Conservation (phyloP, 352 stramenopile species). For the Globisporangium paddicum region DNA sequence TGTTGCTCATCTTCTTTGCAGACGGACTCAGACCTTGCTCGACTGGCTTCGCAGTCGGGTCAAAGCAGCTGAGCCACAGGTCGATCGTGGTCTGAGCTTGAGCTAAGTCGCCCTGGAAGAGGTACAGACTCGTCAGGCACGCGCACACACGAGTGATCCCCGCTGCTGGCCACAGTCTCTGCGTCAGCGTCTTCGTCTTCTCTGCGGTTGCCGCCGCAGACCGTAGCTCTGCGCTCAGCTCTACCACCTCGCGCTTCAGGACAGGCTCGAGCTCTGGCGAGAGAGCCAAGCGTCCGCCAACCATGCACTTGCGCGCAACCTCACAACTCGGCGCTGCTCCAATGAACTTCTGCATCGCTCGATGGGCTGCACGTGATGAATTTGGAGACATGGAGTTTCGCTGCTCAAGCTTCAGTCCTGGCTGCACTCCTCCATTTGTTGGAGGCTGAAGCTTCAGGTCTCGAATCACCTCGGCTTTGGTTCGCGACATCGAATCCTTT, state of each 20-base stretch:
- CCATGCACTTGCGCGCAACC: slow-evolving; percentile 66
- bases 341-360: slow-evolving; percentile 65
- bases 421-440: not conserved
- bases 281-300: slow-evolving; percentile 53
- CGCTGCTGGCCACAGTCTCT: slow-evolving; percentile 68
- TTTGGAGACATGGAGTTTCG: slow-evolving; percentile 52
- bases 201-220: slow-evolving; percentile 58
- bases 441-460: slow-evolving; percentile 12
- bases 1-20: slow-evolving; percentile 20
- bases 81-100: slow-evolving; percentile 49
- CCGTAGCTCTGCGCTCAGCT: slow-evolving; percentile 59
- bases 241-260: slow-evolving; percentile 56
- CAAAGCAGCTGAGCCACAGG: slow-evolving; percentile 72
- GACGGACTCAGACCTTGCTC: slow-evolving; percentile 25
- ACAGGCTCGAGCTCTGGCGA: slow-evolving; percentile 63
- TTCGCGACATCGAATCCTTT: slow-evolving; percentile 5
- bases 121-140: slow-evolving; percentile 67
- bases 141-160: slow-evolving; percentile 78
- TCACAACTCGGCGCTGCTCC: slow-evolving; percentile 69
- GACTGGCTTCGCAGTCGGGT: slow-evolving; percentile 53
- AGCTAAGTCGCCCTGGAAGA: slow-evolving; percentile 64
- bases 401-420: slow-evolving; percentile 12
- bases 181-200: slow-evolving; percentile 50
- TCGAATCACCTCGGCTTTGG: slow-evolving; percentile 12
- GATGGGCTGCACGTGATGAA: slow-evolving; percentile 40